Evolutionary conservation across 2,329 filamentous ascomycete species (phyloP).

Genomic region (Apiospora sp.): DNA sequence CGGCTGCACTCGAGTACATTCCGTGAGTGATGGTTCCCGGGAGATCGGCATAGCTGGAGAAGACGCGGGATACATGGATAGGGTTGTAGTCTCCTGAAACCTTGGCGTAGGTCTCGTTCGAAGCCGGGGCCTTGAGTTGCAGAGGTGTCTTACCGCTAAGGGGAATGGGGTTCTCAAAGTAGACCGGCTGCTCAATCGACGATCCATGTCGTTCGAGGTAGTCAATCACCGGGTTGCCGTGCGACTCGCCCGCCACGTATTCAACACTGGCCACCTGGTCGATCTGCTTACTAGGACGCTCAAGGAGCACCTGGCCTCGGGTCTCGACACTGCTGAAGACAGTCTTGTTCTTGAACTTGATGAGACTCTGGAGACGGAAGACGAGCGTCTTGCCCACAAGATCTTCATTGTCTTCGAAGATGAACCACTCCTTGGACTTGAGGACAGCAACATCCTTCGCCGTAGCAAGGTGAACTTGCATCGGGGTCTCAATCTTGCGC

Average conservation of each 20-base stretch:
- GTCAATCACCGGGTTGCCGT: slow-evolving; percentile 96
- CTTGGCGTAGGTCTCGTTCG: slow-evolving; percentile 96
- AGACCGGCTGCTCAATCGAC: slow-evolving; percentile 92
- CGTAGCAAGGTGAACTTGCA: slow-evolving; percentile 88
- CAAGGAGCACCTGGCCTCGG: slow-evolving; percentile 87
- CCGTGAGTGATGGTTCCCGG: slow-evolving; percentile 98
- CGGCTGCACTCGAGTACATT: slow-evolving; percentile 98
- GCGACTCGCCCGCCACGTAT: slow-evolving; percentile 89
- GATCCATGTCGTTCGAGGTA: slow-evolving; percentile 92
- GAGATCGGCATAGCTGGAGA: slow-evolving; percentile 93
- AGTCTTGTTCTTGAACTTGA: slow-evolving; percentile 93
- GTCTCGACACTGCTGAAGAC: slow-evolving; percentile 94
- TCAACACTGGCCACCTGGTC: slow-evolving; percentile 98
- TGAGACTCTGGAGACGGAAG: slow-evolving; percentile 92
- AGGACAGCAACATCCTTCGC: slow-evolving; percentile 93
- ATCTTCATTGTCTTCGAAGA: slow-evolving; percentile 80
- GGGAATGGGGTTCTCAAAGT: slow-evolving; percentile 97
- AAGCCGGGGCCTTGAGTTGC: slow-evolving; percentile 87
- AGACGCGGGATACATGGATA: slow-evolving; percentile 97
- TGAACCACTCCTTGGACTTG: slow-evolving; percentile 98
- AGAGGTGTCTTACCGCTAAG: slow-evolving; percentile 91
- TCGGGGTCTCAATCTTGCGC: slow-evolving; percentile 93
- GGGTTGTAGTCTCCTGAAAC: slow-evolving; percentile 99
- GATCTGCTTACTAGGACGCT: slow-evolving; percentile 95
- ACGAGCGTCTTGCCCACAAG: slow-evolving; percentile 92